Evolutionary conservation across 805 yeast genomes (phyloP).

Genomic region (Clavispora asparagi): DNA sequence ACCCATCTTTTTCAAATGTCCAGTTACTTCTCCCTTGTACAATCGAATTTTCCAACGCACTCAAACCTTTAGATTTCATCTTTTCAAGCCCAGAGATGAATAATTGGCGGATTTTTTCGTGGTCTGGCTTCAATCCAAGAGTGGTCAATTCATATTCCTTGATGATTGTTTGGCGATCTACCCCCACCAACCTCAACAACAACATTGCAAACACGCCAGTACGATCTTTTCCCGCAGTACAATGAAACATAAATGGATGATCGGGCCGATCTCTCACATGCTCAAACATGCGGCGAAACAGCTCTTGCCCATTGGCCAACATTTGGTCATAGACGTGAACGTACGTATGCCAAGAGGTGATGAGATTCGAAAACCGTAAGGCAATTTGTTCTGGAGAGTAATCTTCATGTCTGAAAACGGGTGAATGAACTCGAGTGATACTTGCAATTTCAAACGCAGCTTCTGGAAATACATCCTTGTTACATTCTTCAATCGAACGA

Average conservation of each 20-base stretch:
- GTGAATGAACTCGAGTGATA: conserved; percentile 43
- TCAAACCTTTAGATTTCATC: conserved; percentile 21
- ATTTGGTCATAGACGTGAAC: conserved; percentile 58
- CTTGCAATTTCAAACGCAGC: conserved; percentile 1
- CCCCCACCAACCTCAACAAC: conserved; percentile 56
- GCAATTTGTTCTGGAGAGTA: conserved; percentile 64
- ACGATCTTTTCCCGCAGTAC: conserved; percentile 85
- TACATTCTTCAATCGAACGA: conserved; percentile 55
- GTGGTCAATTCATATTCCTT: conserved; percentile 76
- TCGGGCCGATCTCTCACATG: conserved; percentile 50
- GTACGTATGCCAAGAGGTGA: conserved; percentile 59
- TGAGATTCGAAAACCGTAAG: conserved; percentile 45
- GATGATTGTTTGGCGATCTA: conserved; percentile 59
- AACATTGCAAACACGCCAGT: conserved; percentile 75
- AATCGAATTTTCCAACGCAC: conserved; percentile 19
- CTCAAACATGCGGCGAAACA: conserved; percentile 47
- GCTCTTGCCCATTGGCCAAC: conserved; percentile 42
- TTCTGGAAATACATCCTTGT: conserved; percentile 38
- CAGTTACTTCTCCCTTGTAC: conserved; percentile 37
- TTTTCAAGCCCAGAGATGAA: conserved; percentile 29
- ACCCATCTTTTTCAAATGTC: conserved; percentile 46
- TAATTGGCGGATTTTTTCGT: conserved; percentile 30
- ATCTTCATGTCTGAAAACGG: conserved; percentile 51
- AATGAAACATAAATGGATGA: conserved; percentile 54
- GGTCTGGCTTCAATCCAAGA: conserved; percentile 53